These are phyloP conservation scores for Plectranthus barbatus DNA, from an alignment of 257 asterid species.

Conservation along the genomic window DNA sequence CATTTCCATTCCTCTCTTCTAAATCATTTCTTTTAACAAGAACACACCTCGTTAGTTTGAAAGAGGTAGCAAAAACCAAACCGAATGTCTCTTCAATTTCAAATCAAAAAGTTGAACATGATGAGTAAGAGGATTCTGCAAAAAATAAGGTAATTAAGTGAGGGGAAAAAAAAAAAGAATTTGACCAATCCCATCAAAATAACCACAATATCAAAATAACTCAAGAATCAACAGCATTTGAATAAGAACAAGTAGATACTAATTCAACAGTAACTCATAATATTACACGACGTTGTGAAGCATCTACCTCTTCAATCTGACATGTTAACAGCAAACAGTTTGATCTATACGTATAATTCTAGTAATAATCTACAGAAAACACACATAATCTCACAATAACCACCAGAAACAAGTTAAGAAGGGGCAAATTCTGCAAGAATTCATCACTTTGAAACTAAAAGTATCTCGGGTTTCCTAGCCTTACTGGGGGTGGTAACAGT, in stretches of 20 bases:
- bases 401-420: constrained; percentile 12
- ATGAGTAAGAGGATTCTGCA: background rate
- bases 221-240: constrained; percentile 5
- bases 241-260: constrained; percentile 3
- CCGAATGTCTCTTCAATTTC: background rate
- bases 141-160: background rate
- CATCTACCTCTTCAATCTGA: constrained; percentile 24
- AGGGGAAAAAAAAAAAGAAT: too few species aligned
- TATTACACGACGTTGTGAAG: too few species aligned
- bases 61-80: background rate
- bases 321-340: constrained; percentile 6
- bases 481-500: constrained; percentile 86
- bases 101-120: background rate
- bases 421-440: constrained; percentile 10
- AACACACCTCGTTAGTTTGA: background rate
- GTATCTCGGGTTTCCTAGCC: constrained; percentile 93
- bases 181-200: too few species aligned
- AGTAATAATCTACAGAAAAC: constrained; percentile 26
- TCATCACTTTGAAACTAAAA: constrained; percentile 76
- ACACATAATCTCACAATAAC: too few species aligned
- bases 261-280: constrained; percentile 6
- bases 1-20: background rate
- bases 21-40: background rate
- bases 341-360: constrained; percentile 11
- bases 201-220: background rate